Evolutionary conservation across 805 yeast genomes (phyloP), one percentile per base, ranked within the genome.

Genomic region (Henningerozyma blattae): DNA sequence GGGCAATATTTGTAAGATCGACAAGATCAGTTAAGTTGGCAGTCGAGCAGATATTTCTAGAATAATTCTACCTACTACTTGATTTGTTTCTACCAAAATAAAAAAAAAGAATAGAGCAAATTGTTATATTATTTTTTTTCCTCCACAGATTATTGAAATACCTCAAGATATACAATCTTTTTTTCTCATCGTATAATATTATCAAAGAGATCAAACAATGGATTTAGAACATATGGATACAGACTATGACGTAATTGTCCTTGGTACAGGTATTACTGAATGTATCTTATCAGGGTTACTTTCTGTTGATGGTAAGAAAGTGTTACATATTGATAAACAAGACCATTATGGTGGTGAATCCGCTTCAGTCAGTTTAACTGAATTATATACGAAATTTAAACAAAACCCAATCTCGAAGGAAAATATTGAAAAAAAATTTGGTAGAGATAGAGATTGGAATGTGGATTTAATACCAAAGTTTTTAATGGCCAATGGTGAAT

Each of bases 231-330:
- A 44, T 36, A 85, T 91, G 95, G 97, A 91, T 62, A 95, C 87
- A 61, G 75, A 83, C 44, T 91, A 87, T 74, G 98, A 91, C 65
- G 95, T 89, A 40, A 89, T 91, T 47, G 96, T 89, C 18, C 70
- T 89, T 39, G 98, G 97, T 20, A 64, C 74, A 39, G 98, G 98
- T n/a, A 70, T 91, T 43, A 89, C 96, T 30, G 98, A 91, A 59
- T 91, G 98, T 65, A 80, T 91, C 39, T 70, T 91, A 30, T 85
- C 95, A 1, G 98, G 98, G 3, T 62, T 91, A 34, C 68, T 91
- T 30, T 85, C 96, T 8, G 95, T 89, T n/a, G 97, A 91, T 52
- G 97, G 97, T 42, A 89, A 91, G 67, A 91, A 91, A 54, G 97
- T 91, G 6, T 69, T 91, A 36, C 98, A 91, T 61, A 86, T 91